Evolutionary conservation across 23 red algal genomes (phyloP).

Genomic region (Pyropia yezoensis): DNA sequence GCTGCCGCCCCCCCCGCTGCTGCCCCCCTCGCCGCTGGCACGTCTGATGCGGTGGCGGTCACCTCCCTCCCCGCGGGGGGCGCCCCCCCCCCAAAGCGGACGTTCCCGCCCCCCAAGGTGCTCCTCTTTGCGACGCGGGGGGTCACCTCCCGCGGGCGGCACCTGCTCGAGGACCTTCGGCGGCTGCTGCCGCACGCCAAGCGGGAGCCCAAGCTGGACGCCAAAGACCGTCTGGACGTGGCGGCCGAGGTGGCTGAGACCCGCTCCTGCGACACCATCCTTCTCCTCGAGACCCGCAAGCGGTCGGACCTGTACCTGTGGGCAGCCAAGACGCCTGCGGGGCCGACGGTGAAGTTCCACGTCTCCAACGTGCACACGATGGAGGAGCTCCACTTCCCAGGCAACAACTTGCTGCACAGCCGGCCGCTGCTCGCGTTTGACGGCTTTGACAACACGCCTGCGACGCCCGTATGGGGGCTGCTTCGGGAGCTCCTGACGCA

Average conservation of each 20-base stretch:
- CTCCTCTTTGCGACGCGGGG: constrained; percentile 86
- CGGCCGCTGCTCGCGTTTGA: constrained; percentile 87
- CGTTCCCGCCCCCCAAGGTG: constrained; percentile 29
- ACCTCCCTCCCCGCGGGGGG: no score
- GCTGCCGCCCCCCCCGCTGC: no score
- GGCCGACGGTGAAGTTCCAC: constrained; percentile 77
- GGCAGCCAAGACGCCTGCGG: constrained; percentile 65
- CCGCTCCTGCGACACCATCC: constrained; percentile 54
- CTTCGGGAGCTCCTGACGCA: constrained; percentile 71
- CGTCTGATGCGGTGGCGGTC: no score
- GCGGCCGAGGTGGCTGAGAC: constrained; percentile 84
- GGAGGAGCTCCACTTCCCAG: constrained; percentile 78
- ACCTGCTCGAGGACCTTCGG: constrained; percentile 86
- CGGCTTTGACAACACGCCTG: constrained; percentile 38
- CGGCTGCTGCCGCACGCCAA: constrained; percentile 76
- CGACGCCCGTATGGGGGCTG: constrained; percentile 17
- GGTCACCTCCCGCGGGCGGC: constrained; percentile 62
- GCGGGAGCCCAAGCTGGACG: constrained; percentile 91
- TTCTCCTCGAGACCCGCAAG: constrained; percentile 83
- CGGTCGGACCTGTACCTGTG: constrained; percentile 92
- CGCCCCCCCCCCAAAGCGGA: not conserved
- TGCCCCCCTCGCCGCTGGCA: no score
- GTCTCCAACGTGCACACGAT: constrained; percentile 95
- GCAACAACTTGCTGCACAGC: constrained; percentile 73
- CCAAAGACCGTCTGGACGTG: constrained; percentile 81